Percentiles rank a stretch among this genome's conserved stretches.
Conservation (phyloP, 1,284 basidiomycete species). For the Microstroma glucosiphilum region DNA sequence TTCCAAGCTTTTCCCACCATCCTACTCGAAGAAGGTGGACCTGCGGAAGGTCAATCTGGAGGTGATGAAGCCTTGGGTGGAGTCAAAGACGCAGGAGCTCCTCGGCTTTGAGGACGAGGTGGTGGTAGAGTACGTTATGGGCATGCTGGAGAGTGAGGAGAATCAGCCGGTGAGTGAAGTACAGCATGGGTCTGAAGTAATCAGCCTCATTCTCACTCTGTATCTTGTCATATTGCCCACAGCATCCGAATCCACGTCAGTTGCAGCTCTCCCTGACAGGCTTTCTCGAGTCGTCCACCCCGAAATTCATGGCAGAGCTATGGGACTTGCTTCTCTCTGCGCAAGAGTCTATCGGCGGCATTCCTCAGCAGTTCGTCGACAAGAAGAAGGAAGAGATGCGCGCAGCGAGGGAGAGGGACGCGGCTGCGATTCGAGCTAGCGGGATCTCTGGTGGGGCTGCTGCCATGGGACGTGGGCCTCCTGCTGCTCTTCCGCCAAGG, state of each 20-base stretch:
- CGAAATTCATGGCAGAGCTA: constrained; percentile 75
- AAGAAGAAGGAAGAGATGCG: constrained; percentile 92
- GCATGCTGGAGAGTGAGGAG: constrained; percentile 75
- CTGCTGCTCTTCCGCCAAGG: constrained; percentile 10
- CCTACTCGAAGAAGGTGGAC: not conserved
- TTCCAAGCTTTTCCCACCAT: not conserved
- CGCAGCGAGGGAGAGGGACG: constrained; percentile 63
- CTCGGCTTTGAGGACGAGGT: constrained; percentile 94
- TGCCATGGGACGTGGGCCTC: constrained; percentile 31
- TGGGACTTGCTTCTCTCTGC: constrained; percentile 88
- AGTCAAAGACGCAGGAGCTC: constrained; percentile 79
- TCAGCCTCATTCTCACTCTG: not conserved
- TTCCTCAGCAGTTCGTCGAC: constrained; percentile 87
- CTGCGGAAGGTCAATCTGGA: not conserved
- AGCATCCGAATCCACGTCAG: constrained; percentile 73
- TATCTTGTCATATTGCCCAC: not conserved
- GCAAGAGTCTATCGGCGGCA: constrained; percentile 78
- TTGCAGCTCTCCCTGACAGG: constrained; percentile 92
- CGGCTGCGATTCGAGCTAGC: constrained; percentile 62
- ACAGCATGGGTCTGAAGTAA: not conserved
- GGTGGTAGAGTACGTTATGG: constrained; percentile 90
- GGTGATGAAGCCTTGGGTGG: constrained; percentile 79
- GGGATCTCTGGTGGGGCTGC: constrained; percentile 27
- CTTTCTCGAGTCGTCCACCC: constrained; percentile 70
- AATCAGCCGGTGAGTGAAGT: constrained; percentile 51